Evolutionary conservation across 192 early-diverging fungal genomes (phyloP), one percentile per base, ranked within the genome.

Genomic region (Umbelopsis isabellina): DNA sequence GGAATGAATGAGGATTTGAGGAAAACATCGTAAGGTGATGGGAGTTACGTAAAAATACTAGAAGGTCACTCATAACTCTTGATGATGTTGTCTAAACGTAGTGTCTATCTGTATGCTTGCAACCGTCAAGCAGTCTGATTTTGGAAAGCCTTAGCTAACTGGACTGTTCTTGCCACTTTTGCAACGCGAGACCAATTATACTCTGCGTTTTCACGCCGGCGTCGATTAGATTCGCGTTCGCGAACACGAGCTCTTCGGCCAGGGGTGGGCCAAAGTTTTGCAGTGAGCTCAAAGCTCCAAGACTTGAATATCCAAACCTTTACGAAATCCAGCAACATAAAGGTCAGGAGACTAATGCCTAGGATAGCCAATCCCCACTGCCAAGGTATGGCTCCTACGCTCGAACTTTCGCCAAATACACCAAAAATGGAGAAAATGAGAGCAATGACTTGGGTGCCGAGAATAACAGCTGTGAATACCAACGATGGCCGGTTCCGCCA

Each of bases 221-320:
- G 53, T 33, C 53, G 53, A 33, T 3, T 33, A 5, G 16, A 15
- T 58, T 58, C 53, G 25, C 53, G 20, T 58, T 58, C 25, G 12
- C 53, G 53, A 27, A 58, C 53, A 58, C 53, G 53, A 33, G 78
- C 84, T 18, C 82, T 80, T 61, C 91, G 91, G 4, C 72, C 70
- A 18, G 66, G 72, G 9, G 89, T 87, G 0, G 94, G 94, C 84
- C 88, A 91, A 50, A 95, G 77, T 55, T 77, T 89, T 65, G 92
- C 94, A 0, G 92, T 93, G 33, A 95, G 76, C 81, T 93, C 94
- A 76, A 93, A 95, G 49, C 85, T 89, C 94, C 94, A 95, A 47
- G 80, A 70, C 65, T 85, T 85, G 85, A 94, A 88, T 13, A 92
- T 75, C 75, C 53, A 58, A 27, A 91, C 89, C 72, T 92, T 92